Conservation (phyloP, 805 yeast genomes). For the Middelhovenomyces tepae region DNA sequence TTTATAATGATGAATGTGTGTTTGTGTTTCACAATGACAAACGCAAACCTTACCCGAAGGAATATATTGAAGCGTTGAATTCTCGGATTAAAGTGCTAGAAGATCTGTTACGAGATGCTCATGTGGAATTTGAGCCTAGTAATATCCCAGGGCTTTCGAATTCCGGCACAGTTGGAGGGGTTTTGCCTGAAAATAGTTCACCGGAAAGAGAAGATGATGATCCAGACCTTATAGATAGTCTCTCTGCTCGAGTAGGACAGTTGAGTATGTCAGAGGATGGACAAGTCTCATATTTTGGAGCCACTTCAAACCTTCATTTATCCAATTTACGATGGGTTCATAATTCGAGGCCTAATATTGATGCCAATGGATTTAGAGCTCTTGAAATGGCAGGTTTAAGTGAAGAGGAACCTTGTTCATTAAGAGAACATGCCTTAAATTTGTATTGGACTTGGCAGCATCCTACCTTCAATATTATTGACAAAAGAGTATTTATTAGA, state of each 20-base stretch:
- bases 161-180: too few relatives aligned
- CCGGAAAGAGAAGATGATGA: constrained; percentile 1
- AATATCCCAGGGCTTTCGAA: too few relatives aligned
- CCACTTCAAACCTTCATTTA: constrained; percentile 13
- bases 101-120: constrained; percentile 1
- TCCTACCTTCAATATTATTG: constrained; percentile 13
- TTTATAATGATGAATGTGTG: constrained; percentile 6
- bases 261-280: constrained; percentile 14
- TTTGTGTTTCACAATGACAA: constrained; percentile 9
- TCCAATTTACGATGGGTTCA: constrained; percentile 6
- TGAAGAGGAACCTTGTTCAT: not conserved
- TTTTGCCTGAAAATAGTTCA: too few relatives aligned
- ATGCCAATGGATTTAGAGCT: constrained; percentile 1
- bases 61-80: constrained; percentile 7
- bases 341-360: constrained; percentile 1
- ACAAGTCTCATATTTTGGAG: constrained; percentile 15
- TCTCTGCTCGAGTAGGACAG: constrained; percentile 1
- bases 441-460: constrained; percentile 19
- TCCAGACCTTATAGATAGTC: not conserved
- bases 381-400: constrained; percentile 1
- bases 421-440: constrained; percentile 12
- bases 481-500: constrained; percentile 13
- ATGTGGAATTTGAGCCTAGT: not conserved
- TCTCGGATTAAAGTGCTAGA: constrained; percentile 6
- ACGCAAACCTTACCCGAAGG: constrained; percentile 10